These are phyloP conservation scores for Marasmius sp. DNA, from an alignment of 1,284 basidiomycete genomes.

Conservation along the genomic window DNA sequence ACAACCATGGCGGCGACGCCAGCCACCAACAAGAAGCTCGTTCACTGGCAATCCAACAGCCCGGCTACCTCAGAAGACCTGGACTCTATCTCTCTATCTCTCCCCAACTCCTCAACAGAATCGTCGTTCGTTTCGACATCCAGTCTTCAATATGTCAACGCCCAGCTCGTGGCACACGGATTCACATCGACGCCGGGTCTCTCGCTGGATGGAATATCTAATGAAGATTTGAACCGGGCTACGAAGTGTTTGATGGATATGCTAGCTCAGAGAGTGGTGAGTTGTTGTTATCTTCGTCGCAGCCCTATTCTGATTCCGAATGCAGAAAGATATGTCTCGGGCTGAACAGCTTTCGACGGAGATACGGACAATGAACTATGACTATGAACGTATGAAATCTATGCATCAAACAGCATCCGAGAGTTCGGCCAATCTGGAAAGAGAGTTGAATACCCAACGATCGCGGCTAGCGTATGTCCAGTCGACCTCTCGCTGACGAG, in stretches of 20 bases:
- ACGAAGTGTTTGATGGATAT: slow-evolving; percentile 79
- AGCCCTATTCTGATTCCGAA: background rate
- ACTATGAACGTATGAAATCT: slow-evolving; percentile 73
- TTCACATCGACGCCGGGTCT: slow-evolving; percentile 66
- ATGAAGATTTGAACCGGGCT: slow-evolving; percentile 61
- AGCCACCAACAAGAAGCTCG: slow-evolving; percentile 35
- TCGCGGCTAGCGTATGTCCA: slow-evolving; percentile 62
- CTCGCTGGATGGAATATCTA: slow-evolving; percentile 59
- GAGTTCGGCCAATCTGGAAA: slow-evolving; percentile 65
- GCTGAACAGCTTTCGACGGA: slow-evolving; percentile 78
- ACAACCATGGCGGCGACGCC: slow-evolving; percentile 32
- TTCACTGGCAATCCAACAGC: slow-evolving; percentile 45
- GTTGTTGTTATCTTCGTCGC: slow-evolving; percentile 28
- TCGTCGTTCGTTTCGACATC: slow-evolving; percentile 43
- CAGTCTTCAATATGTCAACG: slow-evolving; percentile 70
- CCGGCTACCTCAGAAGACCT: slow-evolving; percentile 31
- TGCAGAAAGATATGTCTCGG: slow-evolving; percentile 77
- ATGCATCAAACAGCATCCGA: slow-evolving; percentile 61
- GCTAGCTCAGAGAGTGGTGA: slow-evolving; percentile 76
- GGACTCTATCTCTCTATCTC: slow-evolving; percentile 31
- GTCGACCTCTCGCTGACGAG: background rate
- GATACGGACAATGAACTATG: slow-evolving; percentile 77
- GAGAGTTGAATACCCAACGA: slow-evolving; percentile 73
- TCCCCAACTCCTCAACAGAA: slow-evolving; percentile 40
- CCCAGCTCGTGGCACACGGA: slow-evolving; percentile 79